Conservation (phyloP, 2,329 filamentous ascomycete species). For the Colletotrichum navitas region DNA sequence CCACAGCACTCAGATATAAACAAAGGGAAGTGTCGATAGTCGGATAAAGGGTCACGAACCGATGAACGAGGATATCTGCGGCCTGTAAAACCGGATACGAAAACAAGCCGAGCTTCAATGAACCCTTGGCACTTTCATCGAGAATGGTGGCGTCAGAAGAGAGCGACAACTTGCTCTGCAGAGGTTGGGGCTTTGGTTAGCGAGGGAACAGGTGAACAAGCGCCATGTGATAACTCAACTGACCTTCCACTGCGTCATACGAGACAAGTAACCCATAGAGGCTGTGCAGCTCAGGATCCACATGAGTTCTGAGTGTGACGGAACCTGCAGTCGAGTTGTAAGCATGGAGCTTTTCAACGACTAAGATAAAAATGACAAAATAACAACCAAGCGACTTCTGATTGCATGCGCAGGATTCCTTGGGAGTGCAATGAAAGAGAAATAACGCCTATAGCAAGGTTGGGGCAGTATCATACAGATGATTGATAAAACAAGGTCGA, state of each 20-base stretch:
- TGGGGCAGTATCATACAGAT: constrained; percentile 54
- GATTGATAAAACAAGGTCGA: constrained; percentile 88
- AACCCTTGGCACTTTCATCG: constrained; percentile 68
- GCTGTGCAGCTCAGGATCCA: constrained; percentile 96
- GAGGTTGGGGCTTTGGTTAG: neutral
- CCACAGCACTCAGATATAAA: neutral
- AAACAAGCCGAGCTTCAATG: constrained; percentile 88
- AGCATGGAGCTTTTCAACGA: neutral
- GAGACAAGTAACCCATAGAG: constrained; percentile 90
- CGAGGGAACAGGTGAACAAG: neutral
- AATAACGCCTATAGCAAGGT: neutral
- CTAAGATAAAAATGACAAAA: neutral
- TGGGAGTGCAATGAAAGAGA: neutral
- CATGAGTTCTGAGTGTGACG: constrained; percentile 90
- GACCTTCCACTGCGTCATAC: constrained; percentile 99
- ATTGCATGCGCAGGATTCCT: neutral
- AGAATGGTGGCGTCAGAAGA: constrained; percentile 69
- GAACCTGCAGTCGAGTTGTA: constrained; percentile 63
- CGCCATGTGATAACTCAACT: constrained; percentile 16
- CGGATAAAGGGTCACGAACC: constrained; percentile 57
- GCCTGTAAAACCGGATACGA: constrained; percentile 97
- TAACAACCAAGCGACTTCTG: neutral
- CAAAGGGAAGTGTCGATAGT: neutral
- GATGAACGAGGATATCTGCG: constrained; percentile 90
- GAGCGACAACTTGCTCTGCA: constrained; percentile 79